These are phyloP conservation scores for Solanum etuberosum DNA, from an alignment of 257 asterid species.

Conservation along the genomic window DNA sequence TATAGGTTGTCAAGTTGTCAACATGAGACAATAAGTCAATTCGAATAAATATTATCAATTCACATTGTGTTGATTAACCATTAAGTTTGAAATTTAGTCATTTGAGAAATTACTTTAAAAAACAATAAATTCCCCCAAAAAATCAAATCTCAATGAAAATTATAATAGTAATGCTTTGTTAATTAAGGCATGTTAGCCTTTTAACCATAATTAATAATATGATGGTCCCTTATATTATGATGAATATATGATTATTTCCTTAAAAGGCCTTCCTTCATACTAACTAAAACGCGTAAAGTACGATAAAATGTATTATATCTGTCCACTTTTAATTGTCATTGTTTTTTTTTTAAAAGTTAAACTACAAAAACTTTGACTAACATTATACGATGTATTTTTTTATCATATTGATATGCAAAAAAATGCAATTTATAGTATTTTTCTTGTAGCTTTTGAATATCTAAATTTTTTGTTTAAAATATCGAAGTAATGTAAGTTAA, in stretches of 20 bases:
- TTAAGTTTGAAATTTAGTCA: not conserved
- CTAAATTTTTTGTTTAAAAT: too few species aligned
- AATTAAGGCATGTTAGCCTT: not conserved
- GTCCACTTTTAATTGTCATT: too few species aligned
- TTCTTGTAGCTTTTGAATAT: too few species aligned
- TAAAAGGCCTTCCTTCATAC: not conserved
- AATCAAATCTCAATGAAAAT: not conserved
- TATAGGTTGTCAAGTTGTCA: not conserved
- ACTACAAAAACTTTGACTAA: too few species aligned
- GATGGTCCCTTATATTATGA: not conserved
- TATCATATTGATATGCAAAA: too few species aligned
- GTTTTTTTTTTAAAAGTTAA: too few species aligned
- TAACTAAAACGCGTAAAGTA: not conserved
- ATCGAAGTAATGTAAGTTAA: too few species aligned
- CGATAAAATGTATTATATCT: not conserved
- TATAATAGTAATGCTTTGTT: not conserved
- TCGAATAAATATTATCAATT: not conserved
- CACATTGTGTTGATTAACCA: not conserved
- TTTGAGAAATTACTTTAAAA: not conserved
- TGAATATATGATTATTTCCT: not conserved
- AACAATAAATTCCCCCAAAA: not conserved
- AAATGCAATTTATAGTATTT: too few species aligned
- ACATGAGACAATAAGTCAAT: not conserved
- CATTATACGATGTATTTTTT: too few species aligned
- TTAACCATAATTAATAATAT: not conserved